These are phyloP conservation scores for Colletotrichum brevisporum DNA, from an alignment of 2,329 filamentous ascomycete species.

Conservation along the genomic window DNA sequence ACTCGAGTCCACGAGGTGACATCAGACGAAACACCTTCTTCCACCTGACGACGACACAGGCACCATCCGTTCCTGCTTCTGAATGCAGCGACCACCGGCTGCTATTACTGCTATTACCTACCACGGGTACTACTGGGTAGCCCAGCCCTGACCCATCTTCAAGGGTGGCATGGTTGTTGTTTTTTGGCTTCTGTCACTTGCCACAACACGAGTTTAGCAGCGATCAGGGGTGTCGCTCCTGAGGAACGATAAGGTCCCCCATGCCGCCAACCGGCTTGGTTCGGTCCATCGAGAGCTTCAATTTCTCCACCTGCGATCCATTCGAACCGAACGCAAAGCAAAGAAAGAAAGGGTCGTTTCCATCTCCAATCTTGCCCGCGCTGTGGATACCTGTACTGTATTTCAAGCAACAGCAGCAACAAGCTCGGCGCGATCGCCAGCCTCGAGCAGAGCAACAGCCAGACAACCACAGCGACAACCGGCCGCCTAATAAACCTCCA, in stretches of 20 bases:
- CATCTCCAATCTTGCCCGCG: not conserved
- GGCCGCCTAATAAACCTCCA: not conserved
- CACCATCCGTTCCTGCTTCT: not conserved
- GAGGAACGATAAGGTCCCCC: conserved; percentile 8
- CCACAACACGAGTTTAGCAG: conserved; percentile 7
- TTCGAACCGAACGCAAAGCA: too few species aligned
- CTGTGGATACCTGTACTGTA: too few species aligned
- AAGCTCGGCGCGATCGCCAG: too few species aligned
- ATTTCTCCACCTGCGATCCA: too few species aligned
- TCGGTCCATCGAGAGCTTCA: not conserved
- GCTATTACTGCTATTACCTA: too few species aligned
- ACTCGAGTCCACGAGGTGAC: conserved; percentile 25
- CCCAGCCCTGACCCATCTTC: not conserved
- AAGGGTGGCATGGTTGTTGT: not conserved
- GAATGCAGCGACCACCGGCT: not conserved
- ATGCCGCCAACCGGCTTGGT: conserved; percentile 28
- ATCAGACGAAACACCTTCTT: conserved; percentile 35
- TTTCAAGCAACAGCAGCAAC: too few species aligned
- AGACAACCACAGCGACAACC: not conserved
- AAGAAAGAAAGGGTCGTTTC: conserved; percentile 17
- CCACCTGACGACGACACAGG: conserved; percentile 12
- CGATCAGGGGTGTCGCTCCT: conserved; percentile 1
- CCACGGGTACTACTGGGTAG: too few species aligned
- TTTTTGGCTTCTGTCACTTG: conserved; percentile 7
- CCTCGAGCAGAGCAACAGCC: not conserved